phyloP scores from a whole-genome alignment of 2,329 filamentous ascomycete species.

The Aspergillus sp. region DNA sequence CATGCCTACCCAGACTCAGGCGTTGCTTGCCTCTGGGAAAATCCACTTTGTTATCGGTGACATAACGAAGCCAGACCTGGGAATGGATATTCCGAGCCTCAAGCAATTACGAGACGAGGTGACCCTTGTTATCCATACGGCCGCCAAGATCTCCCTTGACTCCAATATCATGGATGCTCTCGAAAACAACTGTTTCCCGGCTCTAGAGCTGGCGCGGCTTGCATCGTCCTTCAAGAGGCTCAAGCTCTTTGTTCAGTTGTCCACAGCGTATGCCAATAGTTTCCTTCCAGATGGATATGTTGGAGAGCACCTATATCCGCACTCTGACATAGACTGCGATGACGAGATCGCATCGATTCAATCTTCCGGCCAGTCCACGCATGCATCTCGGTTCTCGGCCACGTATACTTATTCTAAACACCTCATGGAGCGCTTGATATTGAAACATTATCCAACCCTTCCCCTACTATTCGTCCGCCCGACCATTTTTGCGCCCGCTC shows the following conservation, averaged over 20 bases:
- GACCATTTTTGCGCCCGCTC: slow-evolving; percentile 31
- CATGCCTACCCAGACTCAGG: slow-evolving; percentile 29
- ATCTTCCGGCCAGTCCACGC: slow-evolving; percentile 14
- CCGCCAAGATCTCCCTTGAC: slow-evolving; percentile 33
- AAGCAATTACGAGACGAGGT: slow-evolving; percentile 25
- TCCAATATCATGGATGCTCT: slow-evolving; percentile 27
- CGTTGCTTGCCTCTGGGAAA: slow-evolving; percentile 26
- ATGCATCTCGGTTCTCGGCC: slow-evolving; percentile 26
- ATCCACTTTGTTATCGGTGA: slow-evolving; percentile 31
- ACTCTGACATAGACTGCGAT: slow-evolving; percentile 27
- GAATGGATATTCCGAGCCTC: slow-evolving; percentile 19
- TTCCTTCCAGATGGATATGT: slow-evolving; percentile 32
- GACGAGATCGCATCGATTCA: slow-evolving; percentile 27
- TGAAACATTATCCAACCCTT: slow-evolving; percentile 26
- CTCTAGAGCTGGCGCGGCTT: slow-evolving; percentile 29
- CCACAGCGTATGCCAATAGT: slow-evolving; percentile 33
- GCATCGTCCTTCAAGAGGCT: slow-evolving; percentile 26
- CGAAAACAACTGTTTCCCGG: slow-evolving; percentile 33
- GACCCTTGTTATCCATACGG: slow-evolving; percentile 33
- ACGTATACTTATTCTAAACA: slow-evolving; percentile 33
- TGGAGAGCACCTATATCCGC: slow-evolving; percentile 24
- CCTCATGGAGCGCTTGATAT: slow-evolving; percentile 30
- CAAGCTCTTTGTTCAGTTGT: slow-evolving; percentile 31
- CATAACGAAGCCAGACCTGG: slow-evolving; percentile 26
- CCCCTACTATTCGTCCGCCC: slow-evolving; percentile 30